A percentile compares a stretch with the other conserved stretches of the same genome.
These are phyloP conservation scores for Prinsepia uniflora DNA, from an alignment of 306 rosid species.

Conservation along the genomic window DNA sequence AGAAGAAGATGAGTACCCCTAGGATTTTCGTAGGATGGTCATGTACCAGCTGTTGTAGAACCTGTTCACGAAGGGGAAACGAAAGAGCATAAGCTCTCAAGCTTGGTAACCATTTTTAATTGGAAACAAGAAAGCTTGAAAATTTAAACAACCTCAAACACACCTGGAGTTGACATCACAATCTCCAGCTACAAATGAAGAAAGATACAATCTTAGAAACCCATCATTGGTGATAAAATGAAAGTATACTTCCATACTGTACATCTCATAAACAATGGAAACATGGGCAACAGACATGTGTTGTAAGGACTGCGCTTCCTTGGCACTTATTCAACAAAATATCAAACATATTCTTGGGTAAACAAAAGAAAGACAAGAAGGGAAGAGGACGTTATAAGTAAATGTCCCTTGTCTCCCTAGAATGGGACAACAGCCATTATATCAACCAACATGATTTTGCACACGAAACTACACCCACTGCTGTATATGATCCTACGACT, in stretches of 20 bases:
- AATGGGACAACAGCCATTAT: not conserved
- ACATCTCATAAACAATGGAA: not conserved
- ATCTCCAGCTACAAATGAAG: slow-evolving; percentile 66
- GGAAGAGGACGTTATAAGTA: not conserved
- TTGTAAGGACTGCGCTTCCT: not conserved
- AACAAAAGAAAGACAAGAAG: not conserved
- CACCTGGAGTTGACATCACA: slow-evolving; percentile 83
- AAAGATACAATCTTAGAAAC: slow-evolving; percentile 31
- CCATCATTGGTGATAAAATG: slow-evolving; percentile 11
- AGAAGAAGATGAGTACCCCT: slow-evolving; percentile 49
- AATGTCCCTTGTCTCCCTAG: not conserved
- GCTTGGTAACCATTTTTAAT: slow-evolving; percentile 7
- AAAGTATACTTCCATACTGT: not conserved
- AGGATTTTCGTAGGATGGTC: slow-evolving; percentile 60
- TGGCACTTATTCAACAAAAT: not conserved
- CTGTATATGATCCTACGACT: not conserved
- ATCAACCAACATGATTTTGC: not conserved
- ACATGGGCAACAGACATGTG: not conserved
- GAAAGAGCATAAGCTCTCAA: slow-evolving; percentile 20
- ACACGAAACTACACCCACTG: not conserved
- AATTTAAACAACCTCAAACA: slow-evolving; percentile 67
- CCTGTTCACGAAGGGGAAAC: slow-evolving; percentile 38
- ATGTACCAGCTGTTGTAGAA: slow-evolving; percentile 63
- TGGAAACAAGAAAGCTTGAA: slow-evolving; percentile 21
- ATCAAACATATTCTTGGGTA: not conserved